Conservation (phyloP, 2,329 filamentous ascomycete genomes). For the Lasiodiplodia hormozganensis region DNA sequence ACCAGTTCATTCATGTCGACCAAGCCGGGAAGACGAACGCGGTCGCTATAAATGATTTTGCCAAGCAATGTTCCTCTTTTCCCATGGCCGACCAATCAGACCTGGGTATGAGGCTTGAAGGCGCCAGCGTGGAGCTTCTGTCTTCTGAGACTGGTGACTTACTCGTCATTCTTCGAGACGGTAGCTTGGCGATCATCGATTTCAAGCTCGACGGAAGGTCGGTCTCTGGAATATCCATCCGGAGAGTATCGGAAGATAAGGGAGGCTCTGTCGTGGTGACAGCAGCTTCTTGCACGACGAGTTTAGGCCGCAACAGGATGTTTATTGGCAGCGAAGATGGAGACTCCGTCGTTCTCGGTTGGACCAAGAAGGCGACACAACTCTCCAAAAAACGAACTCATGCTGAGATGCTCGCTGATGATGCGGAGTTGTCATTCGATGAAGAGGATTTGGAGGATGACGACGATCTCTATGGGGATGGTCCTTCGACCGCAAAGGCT, state of each 20-base stretch:
- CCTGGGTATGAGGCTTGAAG: conserved; percentile 80
- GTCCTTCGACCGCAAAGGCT: conserved; percentile 50
- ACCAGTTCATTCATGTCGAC: conserved; percentile 93
- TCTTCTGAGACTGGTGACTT: conserved; percentile 81
- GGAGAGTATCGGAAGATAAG: conserved; percentile 66
- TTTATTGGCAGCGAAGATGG: conserved; percentile 87
- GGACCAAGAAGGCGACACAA: conserved; percentile 71
- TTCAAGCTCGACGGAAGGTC: conserved; percentile 91
- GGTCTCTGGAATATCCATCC: conserved; percentile 84
- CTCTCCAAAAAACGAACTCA: conserved; percentile 69
- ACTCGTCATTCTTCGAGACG: conserved; percentile 79
- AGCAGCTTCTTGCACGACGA: conserved; percentile 72
- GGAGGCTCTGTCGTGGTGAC: conserved; percentile 69
- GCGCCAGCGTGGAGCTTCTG: conserved; percentile 77
- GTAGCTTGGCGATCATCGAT: conserved; percentile 74
- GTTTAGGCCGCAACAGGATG: conserved; percentile 70
- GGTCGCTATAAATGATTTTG: conserved; percentile 90
- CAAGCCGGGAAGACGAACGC: conserved; percentile 94
- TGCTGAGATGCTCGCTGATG: conserved; percentile 63
- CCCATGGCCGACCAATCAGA: conserved; percentile 85
- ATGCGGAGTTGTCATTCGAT: conserved; percentile 54
- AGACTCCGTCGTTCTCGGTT: conserved; percentile 82
- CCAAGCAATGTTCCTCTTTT: conserved; percentile 82
- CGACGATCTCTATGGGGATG: conserved; percentile 68
- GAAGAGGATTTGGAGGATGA: conserved; percentile 66